Conservation (phyloP, 2,329 filamentous ascomycete species). For the Penicillium sp. region DNA sequence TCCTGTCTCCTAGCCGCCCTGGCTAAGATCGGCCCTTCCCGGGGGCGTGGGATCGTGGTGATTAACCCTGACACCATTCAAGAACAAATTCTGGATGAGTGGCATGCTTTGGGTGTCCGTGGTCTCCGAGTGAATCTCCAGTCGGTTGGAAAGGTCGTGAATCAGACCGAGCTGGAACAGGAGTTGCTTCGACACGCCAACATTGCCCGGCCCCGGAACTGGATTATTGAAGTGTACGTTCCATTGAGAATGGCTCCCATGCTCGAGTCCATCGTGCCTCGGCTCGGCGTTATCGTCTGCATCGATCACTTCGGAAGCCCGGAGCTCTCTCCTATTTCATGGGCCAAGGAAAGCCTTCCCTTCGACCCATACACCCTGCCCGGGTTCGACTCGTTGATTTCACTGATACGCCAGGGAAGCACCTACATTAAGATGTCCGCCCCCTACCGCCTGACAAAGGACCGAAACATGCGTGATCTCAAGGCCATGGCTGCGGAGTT, state of each 20-base stretch:
- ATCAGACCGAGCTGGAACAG: slow-evolving; percentile 39
- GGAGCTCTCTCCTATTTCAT: slow-evolving; percentile 25
- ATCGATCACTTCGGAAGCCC: slow-evolving; percentile 59
- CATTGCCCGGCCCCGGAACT: slow-evolving; percentile 48
- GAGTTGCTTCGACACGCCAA: slow-evolving; percentile 49
- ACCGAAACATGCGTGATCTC: slow-evolving; percentile 44
- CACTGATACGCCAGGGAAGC: slow-evolving; percentile 45
- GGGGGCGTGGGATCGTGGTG: slow-evolving; percentile 54
- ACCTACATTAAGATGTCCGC: slow-evolving; percentile 58
- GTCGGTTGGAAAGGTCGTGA: slow-evolving; percentile 47
- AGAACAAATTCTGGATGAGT: slow-evolving; percentile 43
- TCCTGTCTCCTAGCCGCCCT: slow-evolving; percentile 55
- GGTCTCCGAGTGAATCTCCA: slow-evolving; percentile 58
- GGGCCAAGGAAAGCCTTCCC: slow-evolving; percentile 11
- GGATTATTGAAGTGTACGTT: slow-evolving; percentile 58
- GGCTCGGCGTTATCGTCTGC: slow-evolving; percentile 51
- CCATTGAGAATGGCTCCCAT: slow-evolving; percentile 49
- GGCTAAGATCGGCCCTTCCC: slow-evolving; percentile 45
- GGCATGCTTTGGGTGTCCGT: slow-evolving; percentile 56
- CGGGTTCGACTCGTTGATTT: slow-evolving; percentile 49
- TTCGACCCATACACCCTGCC: slow-evolving; percentile 45
- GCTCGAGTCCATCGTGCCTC: slow-evolving; percentile 49
- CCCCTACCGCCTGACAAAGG: slow-evolving; percentile 52
- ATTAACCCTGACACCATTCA: slow-evolving; percentile 49
- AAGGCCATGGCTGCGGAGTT: slow-evolving; percentile 50